Evolutionary conservation across 768 basidiomycete species (phyloP), one percentile per base, ranked within the genome.

Genomic region (Mycena leptocephala): DNA sequence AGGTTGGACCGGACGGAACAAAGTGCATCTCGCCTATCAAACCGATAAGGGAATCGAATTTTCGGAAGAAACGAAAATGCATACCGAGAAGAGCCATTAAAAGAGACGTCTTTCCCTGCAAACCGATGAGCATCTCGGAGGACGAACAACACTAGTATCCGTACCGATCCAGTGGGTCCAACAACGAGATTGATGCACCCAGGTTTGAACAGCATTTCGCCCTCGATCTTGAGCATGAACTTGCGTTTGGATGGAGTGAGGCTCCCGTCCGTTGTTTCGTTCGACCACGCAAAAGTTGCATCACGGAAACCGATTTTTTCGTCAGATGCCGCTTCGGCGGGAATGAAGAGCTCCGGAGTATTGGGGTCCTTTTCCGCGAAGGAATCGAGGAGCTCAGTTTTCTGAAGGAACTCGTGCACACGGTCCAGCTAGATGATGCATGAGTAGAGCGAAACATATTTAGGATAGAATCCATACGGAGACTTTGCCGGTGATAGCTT

Each of bases 21-120:
- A 92, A 94, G 81, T 94, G 92, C 92, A 95, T 91, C 83, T 95
- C 93, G 33, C 93, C 89, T 88, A 66, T 24, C 28, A 64, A 33
- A 58, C 0, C 32, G 13, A 5, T 41, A 9, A 32, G 2, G 16
- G 20, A 20, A 26, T 41, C 48, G 64, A 30, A 55, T 39, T 26
- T 7, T 24, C 37, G 4, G 11, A 26, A 5, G 37, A n/a, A n/a
- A 13, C 0, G n/a, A 30, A 2, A 16, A 24, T 28, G 7, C 55
- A 37, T 76, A 85, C 87, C 88, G 11, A 93, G 86, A 62, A 93
- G 82, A 2, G 93, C 93, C 92, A 94, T 93, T 32, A 93, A 84
- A 46, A 93, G 80, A 0, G 91, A 92, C 0, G 93, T 93, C 83
- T 93, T 94, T 11, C 93, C 93, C 75, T 76, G 37, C 22, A 48